Conservation (phyloP, 352 stramenopile genomes). For the Globisporangium ultimum region DNA sequence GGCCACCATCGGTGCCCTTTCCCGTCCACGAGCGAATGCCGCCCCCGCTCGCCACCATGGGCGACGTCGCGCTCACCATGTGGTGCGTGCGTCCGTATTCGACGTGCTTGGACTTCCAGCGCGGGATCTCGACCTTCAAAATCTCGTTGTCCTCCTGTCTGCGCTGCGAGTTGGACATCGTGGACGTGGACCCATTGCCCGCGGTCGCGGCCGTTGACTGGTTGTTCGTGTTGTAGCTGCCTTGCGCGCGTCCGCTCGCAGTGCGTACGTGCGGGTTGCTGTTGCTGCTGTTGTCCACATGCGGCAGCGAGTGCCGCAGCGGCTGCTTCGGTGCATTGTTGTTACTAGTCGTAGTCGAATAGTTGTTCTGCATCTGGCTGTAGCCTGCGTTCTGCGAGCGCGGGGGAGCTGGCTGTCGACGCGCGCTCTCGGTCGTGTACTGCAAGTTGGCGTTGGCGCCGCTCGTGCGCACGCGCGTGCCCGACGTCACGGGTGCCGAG, state of each 20-base stretch:
- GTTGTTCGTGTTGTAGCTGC: not conserved
- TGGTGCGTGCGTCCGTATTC: constrained; percentile 23
- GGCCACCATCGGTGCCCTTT: constrained; percentile 30
- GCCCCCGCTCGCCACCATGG: constrained; percentile 17
- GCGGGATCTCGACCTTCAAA: constrained; percentile 68
- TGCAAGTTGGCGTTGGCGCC: constrained; percentile 8
- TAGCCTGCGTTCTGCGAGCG: constrained; percentile 5
- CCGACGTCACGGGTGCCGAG: constrained; percentile 5
- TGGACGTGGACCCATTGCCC: constrained; percentile 9
- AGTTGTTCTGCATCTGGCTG: constrained; percentile 18
- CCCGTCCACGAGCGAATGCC: constrained; percentile 43
- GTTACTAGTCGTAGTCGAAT: constrained; percentile 9
- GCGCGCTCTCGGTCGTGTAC: not conserved
- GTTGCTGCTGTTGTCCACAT: constrained; percentile 26
- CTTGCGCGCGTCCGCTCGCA: not conserved
- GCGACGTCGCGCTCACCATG: constrained; percentile 28
- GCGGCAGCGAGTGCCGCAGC: constrained; percentile 47
- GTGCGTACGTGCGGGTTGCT: not conserved
- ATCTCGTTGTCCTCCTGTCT: constrained; percentile 42
- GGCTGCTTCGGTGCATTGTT: constrained; percentile 26
- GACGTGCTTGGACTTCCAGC: constrained; percentile 60
- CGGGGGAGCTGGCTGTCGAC: not conserved
- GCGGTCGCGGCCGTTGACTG: constrained; percentile 1
- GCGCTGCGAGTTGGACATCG: constrained; percentile 7
- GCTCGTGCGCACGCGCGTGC: constrained; percentile 10